Percentiles rank a stretch among this genome's conserved stretches.
These are phyloP conservation scores for Biscogniauxia marginata DNA, from an alignment of 2,329 filamentous ascomycete genomes.

Conservation along the genomic window DNA sequence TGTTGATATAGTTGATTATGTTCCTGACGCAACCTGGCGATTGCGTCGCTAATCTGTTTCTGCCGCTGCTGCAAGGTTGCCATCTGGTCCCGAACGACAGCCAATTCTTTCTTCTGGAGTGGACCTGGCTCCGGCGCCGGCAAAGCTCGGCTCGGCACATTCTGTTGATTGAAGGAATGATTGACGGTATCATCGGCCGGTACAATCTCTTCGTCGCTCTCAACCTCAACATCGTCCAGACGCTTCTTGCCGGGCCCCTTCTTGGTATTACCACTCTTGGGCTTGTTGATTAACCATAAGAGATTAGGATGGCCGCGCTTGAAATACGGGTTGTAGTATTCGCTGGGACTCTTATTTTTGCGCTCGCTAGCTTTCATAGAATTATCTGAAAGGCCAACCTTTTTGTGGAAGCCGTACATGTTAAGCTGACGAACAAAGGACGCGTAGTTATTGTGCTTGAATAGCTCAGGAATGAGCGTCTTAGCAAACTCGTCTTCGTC, in stretches of 20 bases:
- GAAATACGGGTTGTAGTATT: constrained; percentile 97
- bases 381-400: constrained; percentile 89
- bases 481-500: constrained; percentile 99
- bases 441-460: constrained; percentile 98
- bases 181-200: constrained; percentile 42
- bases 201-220: constrained; percentile 67
- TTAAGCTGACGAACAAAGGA: constrained; percentile 95
- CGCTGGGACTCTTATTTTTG: constrained; percentile 96
- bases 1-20: constrained; percentile 87
- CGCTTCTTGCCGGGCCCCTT: constrained; percentile 60
- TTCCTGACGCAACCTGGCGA: constrained; percentile 76
- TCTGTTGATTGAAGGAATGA: constrained; percentile 36
- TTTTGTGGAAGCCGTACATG: constrained; percentile 98
- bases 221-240: constrained; percentile 63
- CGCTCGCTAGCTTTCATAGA: constrained; percentile 96
- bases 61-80: constrained; percentile 83
- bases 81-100: constrained; percentile 75
- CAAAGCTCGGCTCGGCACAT: constrained; percentile 35
- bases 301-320: constrained; percentile 88
- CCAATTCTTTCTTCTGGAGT: constrained; percentile 69
- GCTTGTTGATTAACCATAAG: constrained; percentile 94
- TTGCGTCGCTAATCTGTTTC: constrained; percentile 77
- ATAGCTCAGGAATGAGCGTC: constrained; percentile 93
- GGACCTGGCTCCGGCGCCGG: constrained; percentile 47
- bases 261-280: constrained; percentile 67